Evolutionary conservation across 2,329 filamentous ascomycete genomes (phyloP).

Genomic region (Xylaria sp.): DNA sequence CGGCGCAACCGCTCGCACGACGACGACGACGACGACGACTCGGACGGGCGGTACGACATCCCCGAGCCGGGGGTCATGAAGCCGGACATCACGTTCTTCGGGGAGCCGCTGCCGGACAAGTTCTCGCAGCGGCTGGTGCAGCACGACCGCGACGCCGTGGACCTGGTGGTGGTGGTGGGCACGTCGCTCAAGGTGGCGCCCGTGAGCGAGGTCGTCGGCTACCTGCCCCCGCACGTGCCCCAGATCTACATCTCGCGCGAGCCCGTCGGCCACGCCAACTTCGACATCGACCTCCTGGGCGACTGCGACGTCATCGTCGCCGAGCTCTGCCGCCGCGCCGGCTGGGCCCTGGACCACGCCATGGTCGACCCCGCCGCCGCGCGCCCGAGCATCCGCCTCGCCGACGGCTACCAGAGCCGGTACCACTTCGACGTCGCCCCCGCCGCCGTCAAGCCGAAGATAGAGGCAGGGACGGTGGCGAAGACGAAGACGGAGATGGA

Average conservation of each 20-base stretch:
- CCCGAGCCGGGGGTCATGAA: constrained; percentile 82
- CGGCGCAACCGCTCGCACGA: constrained; percentile 39
- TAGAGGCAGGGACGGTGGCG: not conserved
- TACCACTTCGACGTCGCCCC: constrained; percentile 48
- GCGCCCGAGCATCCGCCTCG: constrained; percentile 56
- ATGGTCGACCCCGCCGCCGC: constrained; percentile 78
- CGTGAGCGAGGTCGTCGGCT: constrained; percentile 86
- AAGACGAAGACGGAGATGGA: too few species aligned
- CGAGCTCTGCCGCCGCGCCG: constrained; percentile 79
- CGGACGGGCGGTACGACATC: constrained; percentile 63
- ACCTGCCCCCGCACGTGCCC: constrained; percentile 76
- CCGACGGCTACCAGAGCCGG: constrained; percentile 50
- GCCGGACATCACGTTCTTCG: constrained; percentile 98
- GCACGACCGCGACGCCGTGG: constrained; percentile 77
- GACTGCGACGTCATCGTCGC: constrained; percentile 90
- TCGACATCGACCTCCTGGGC: constrained; percentile 94
- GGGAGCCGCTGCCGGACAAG: constrained; percentile 81
- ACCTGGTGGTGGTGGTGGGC: constrained; percentile 93
- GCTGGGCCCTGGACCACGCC: constrained; percentile 79
- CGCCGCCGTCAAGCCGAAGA: constrained; percentile 25
- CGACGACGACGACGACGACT: constrained; percentile 50
- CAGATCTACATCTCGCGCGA: constrained; percentile 89
- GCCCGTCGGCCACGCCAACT: constrained; percentile 86
- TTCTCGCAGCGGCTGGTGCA: constrained; percentile 83
- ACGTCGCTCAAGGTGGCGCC: constrained; percentile 95